Conservation (phyloP, 768 basidiomycete genomes). For the Mrakia frigida region DNA sequence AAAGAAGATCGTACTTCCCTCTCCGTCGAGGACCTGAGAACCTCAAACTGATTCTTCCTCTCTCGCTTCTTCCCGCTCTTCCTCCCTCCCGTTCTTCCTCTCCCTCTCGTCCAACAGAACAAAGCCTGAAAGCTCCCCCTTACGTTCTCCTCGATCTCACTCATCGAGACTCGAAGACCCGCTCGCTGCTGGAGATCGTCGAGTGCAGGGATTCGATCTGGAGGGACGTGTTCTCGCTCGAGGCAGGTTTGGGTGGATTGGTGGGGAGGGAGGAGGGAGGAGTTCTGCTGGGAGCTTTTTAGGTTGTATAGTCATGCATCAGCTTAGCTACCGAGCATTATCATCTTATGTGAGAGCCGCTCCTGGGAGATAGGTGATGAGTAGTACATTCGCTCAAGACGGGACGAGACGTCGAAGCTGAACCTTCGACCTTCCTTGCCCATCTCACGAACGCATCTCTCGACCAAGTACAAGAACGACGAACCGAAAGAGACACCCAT, state of each 20-base stretch:
- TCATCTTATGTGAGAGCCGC: too few species aligned
- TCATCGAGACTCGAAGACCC: slow-evolving; percentile 24
- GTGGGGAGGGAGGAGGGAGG: slow-evolving; percentile 4
- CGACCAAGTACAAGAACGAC: too few species aligned
- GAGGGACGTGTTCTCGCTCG: slow-evolving; percentile 9
- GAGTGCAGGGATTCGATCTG: slow-evolving; percentile 27
- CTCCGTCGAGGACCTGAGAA: too few species aligned
- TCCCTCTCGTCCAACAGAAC: not conserved
- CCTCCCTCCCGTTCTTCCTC: not conserved
- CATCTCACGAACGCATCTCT: too few species aligned
- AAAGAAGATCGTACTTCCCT: too few species aligned
- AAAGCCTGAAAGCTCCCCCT: slow-evolving; percentile 22
- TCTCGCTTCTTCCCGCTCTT: not conserved
- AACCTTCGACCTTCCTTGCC: too few species aligned
- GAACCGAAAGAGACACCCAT: not conserved
- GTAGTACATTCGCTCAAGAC: too few species aligned
- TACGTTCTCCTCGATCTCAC: slow-evolving; percentile 29
- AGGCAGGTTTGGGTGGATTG: not conserved
- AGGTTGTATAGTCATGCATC: too few species aligned
- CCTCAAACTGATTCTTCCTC: too few species aligned
- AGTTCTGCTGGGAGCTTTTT: slow-evolving; percentile 15
- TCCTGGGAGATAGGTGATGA: too few species aligned
- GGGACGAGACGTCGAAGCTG: too few species aligned
- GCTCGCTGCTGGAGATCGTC: slow-evolving; percentile 25
- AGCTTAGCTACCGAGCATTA: too few species aligned